These are phyloP conservation scores for Neophaeococcomyces mojaviensis DNA, from an alignment of 2,329 filamentous ascomycete species.

Conservation along the genomic window DNA sequence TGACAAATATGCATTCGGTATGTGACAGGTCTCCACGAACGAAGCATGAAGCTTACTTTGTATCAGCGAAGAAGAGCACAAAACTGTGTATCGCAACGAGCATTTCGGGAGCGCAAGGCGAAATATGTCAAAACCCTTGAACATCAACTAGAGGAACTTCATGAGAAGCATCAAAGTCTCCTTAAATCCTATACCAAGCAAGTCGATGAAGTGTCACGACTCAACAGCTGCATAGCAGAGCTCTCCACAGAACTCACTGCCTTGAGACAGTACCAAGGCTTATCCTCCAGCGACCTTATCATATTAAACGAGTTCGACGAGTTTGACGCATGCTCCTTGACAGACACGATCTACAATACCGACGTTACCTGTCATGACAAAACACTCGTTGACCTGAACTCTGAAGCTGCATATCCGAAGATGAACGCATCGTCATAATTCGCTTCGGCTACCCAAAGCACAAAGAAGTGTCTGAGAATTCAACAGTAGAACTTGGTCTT, in stretches of 20 bases:
- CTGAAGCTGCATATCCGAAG: conserved; percentile 18
- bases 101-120: conserved; percentile 91
- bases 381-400: conserved; percentile 20
- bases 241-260: conserved; percentile 23
- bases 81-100: conserved; percentile 83
- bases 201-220: conserved; percentile 24
- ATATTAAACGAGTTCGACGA: conserved; percentile 24
- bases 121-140: conserved; percentile 82
- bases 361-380: conserved; percentile 24
- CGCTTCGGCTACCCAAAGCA: no score
- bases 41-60: conserved; percentile 11
- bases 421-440: no score
- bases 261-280: conserved; percentile 18
- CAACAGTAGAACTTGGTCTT: no score
- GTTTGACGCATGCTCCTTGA: conserved; percentile 23
- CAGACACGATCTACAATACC: conserved; percentile 20
- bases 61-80: conserved; percentile 86
- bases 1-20: conserved; percentile 27
- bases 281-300: conserved; percentile 21
- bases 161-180: conserved; percentile 27
- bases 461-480: no score
- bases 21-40: conserved; percentile 9
- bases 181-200: conserved; percentile 28
- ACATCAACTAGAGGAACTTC: conserved; percentile 62
- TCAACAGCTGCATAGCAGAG: conserved; percentile 24